Conservation (phyloP, 352 stramenopile genomes). For the Globisporangium solare region DNA sequence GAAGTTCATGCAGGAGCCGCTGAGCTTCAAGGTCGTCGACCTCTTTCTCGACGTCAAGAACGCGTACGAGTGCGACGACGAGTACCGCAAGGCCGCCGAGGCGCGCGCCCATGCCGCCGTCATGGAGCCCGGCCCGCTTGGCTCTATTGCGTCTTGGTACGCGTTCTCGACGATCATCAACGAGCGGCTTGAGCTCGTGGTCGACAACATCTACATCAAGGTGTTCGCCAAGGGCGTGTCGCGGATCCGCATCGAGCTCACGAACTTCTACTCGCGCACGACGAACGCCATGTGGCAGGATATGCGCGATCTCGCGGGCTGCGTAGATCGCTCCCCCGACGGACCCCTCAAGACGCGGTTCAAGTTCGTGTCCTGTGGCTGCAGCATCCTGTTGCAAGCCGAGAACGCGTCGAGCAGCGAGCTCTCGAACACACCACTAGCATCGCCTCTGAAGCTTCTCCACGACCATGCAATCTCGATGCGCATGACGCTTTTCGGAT, state of each 20-base stretch:
- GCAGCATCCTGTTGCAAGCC: slow-evolving; percentile 29
- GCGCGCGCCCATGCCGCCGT: slow-evolving; percentile 29
- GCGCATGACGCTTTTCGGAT: slow-evolving; percentile 52
- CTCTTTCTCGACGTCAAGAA: slow-evolving; percentile 49
- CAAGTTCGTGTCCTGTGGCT: slow-evolving; percentile 52
- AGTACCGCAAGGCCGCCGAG: slow-evolving; percentile 26
- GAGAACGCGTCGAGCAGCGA: not conserved
- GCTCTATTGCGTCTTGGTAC: slow-evolving; percentile 57
- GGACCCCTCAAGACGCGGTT: slow-evolving; percentile 60
- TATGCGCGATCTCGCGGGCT: slow-evolving; percentile 48
- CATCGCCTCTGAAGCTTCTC: slow-evolving; percentile 23
- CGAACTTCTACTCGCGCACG: slow-evolving; percentile 42
- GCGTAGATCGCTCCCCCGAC: slow-evolving; percentile 56
- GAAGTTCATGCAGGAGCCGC: slow-evolving; percentile 49
- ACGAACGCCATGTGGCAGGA: slow-evolving; percentile 67
- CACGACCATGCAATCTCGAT: slow-evolving; percentile 41
- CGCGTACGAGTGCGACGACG: slow-evolving; percentile 39
- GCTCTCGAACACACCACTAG: not conserved
- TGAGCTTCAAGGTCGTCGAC: slow-evolving; percentile 42
- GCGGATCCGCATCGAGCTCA: slow-evolving; percentile 34
- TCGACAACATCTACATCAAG: slow-evolving; percentile 51
- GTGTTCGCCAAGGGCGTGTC: slow-evolving; percentile 34
- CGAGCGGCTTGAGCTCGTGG: slow-evolving; percentile 41
- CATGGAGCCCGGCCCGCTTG: slow-evolving; percentile 51
- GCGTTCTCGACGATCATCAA: slow-evolving; percentile 47